Evolutionary conservation across 2,329 filamentous ascomycete species (phyloP).

Genomic region (Colletotrichum cordylinicola): DNA sequence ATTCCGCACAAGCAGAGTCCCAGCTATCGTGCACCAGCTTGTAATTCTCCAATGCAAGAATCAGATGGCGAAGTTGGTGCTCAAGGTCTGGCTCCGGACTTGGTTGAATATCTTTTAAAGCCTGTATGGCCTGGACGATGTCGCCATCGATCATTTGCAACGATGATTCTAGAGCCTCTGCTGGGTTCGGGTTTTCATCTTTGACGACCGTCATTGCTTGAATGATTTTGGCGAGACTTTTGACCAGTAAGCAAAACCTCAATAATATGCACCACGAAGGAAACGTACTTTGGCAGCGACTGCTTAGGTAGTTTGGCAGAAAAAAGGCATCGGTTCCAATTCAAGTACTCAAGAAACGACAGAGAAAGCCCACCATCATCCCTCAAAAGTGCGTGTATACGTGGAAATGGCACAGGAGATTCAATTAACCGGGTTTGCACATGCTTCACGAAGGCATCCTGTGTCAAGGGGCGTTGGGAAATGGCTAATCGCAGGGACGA

Average conservation of each 20-base stretch:
- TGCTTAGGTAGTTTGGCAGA: constrained; percentile 37
- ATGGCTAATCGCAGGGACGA: constrained; percentile 38
- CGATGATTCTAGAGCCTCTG: constrained; percentile 18
- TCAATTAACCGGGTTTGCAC: constrained; percentile 33
- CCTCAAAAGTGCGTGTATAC: constrained; percentile 29
- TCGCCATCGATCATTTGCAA: constrained; percentile 36
- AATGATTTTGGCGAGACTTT: neutral
- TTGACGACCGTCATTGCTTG: neutral
- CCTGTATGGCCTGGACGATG: constrained; percentile 41
- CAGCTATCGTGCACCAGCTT: neutral
- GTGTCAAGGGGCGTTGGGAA: constrained; percentile 32
- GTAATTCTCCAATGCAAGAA: constrained; percentile 14
- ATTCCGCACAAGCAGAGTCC: neutral
- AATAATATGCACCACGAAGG: neutral
- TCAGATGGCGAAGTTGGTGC: constrained; percentile 22
- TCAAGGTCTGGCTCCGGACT: constrained; percentile 24
- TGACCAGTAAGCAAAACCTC: neutral
- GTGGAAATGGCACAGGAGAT: constrained; percentile 24
- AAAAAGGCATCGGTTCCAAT: constrained; percentile 39
- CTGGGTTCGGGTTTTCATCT: neutral
- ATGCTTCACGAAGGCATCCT: constrained; percentile 37
- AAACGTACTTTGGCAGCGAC: constrained; percentile 35
- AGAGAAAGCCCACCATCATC: constrained; percentile 25
- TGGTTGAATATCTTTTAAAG: constrained; percentile 37
- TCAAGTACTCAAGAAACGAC: constrained; percentile 31